These are phyloP conservation scores for Chaetomiaceae sp. DNA, from an alignment of 2,329 filamentous ascomycete species.

Conservation along the genomic window DNA sequence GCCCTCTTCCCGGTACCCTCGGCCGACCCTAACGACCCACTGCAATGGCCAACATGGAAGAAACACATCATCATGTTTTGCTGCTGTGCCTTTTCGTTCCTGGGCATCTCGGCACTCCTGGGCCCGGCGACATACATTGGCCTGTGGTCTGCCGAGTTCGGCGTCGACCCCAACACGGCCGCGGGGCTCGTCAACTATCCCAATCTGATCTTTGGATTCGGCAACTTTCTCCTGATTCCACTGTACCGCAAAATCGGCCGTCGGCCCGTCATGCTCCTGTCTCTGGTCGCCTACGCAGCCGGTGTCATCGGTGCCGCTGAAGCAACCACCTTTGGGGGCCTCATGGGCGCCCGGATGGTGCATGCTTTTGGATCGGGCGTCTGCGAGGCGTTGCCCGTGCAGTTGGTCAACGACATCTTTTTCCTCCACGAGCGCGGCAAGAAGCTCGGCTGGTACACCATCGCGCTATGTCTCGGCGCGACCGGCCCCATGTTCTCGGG, in stretches of 20 bases:
- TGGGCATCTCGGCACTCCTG: conserved; percentile 53
- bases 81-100: conserved; percentile 53
- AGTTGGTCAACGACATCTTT: conserved; percentile 44
- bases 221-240: conserved; percentile 50
- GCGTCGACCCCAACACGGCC: conserved; percentile 46
- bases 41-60: conserved; percentile 52
- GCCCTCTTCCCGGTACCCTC: conserved; percentile 56
- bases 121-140: conserved; percentile 56
- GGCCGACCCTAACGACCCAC: conserved; percentile 55
- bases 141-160: conserved; percentile 50
- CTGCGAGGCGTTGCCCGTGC: conserved; percentile 43
- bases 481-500: conserved; percentile 55
- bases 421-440: conserved; percentile 47
- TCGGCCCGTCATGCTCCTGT: conserved; percentile 40
- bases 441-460: conserved; percentile 57
- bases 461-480: conserved; percentile 52
- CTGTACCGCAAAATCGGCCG: conserved; percentile 49
- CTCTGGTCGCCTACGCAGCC: conserved; percentile 37
- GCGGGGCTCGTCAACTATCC: conserved; percentile 56
- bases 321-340: conserved; percentile 33
- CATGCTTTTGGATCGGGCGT: conserved; percentile 40
- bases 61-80: conserved; percentile 54
- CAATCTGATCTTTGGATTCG: conserved; percentile 57
- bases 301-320: conserved; percentile 39
- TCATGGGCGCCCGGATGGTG: conserved; percentile 40